Base-by-base conservation (phyloP, 805 yeast genomes). In the Metschnikowia rubicola region DNA sequence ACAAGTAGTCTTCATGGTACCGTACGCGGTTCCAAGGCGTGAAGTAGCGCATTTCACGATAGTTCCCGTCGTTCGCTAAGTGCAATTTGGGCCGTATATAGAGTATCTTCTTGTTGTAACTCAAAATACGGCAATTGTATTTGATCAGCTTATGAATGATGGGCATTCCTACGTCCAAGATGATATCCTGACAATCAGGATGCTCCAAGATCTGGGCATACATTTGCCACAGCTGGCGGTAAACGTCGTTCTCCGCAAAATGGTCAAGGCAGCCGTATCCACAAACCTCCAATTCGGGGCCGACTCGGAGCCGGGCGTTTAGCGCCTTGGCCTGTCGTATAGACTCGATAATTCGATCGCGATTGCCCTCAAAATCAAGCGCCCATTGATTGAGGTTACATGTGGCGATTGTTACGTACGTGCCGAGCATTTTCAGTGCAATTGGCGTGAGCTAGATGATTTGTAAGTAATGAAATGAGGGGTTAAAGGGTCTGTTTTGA, bases 321-420 rank as follows among this genome's bases (percentile, higher is more conserved):
- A 70, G 75, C 29, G 67, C 65, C 60, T 91, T 94, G 44, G 99
- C 96, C 43, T 78, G 73, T 19, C 61, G 63, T 59, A 94, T 92
- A 46, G 96, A 85, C 60, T 85, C 84, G 21, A 94, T 59, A 53
- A 94, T 92, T 47, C 99, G 75, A 61, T 91, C 96, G 44, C 97
- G 77, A 67, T 94, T 94, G 5, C 99, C 99, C 65, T 92, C 98
- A 65, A 89, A 94, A 65, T 94, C 99, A 45, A 94, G 74, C 0
- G 99, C 97, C 99, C 99, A 94, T 77, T 94, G 99, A 70, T 94
- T 94, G 54, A 94, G 75, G 59, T 91, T 89, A 68, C 98, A 92
- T 1, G 98, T 91, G 1, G 98, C 91, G 33, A 92, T 72, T 0
- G 97, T 92, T 40, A 91, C 83, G 47, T 86, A 77, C 45, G 88